Conservation (phyloP, 1,284 basidiomycete genomes). For the Cryptococcus depauperatus region DNA sequence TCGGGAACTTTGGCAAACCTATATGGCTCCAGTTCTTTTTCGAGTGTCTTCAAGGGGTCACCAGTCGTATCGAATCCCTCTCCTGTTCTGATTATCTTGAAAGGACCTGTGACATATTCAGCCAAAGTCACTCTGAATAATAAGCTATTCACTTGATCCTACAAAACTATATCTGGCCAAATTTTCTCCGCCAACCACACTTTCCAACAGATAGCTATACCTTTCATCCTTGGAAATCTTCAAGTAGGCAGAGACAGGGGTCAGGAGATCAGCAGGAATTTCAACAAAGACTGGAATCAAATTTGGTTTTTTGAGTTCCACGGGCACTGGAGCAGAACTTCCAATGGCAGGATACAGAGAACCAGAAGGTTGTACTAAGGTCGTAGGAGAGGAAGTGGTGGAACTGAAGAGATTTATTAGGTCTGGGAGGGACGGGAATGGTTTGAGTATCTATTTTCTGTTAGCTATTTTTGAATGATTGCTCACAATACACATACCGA, state of each 20-base stretch:
- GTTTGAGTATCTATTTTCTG: no score
- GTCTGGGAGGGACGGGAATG: slow-evolving; percentile 27
- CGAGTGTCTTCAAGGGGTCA: slow-evolving; percentile 77
- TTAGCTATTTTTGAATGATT: no score
- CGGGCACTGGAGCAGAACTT: slow-evolving; percentile 3
- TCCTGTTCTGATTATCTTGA: slow-evolving; percentile 85
- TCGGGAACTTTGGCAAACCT: slow-evolving; percentile 85
- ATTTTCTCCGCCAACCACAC: slow-evolving; percentile 82
- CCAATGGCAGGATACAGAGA: slow-evolving; percentile 11
- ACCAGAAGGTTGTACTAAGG: slow-evolving; percentile 25
- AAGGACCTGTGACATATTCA: slow-evolving; percentile 58
- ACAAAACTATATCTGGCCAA: slow-evolving; percentile 93
- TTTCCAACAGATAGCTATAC: slow-evolving; percentile 88
- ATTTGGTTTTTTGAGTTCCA: slow-evolving; percentile 25
- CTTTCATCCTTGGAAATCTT: slow-evolving; percentile 84
- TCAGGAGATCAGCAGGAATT: slow-evolving; percentile 90
- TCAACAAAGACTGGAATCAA: slow-evolving; percentile 78
- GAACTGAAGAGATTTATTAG: slow-evolving; percentile 28
- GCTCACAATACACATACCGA: no score
- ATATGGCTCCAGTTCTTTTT: slow-evolving; percentile 79
- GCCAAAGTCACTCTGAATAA: background rate
- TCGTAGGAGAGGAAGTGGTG: slow-evolving; percentile 29
- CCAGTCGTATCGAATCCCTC: slow-evolving; percentile 72
- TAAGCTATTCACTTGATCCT: slow-evolving; percentile 64
- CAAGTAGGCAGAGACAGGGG: slow-evolving; percentile 94